phyloP scores from a whole-genome alignment of 1,284 basidiomycete species.

The Xerocomus nothofagi region DNA sequence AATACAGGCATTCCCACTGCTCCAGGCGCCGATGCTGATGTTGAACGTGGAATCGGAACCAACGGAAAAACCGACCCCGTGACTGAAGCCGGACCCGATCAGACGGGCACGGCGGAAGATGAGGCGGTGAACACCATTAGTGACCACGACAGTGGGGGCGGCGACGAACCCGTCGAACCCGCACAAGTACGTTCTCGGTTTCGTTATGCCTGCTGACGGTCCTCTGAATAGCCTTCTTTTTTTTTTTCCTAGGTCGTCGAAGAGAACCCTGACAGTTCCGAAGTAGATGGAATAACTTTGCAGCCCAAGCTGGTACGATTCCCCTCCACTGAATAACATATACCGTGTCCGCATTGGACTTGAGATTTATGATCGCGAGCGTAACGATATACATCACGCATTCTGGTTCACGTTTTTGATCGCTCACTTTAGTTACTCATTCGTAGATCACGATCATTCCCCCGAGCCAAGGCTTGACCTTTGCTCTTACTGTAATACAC shows the following conservation, averaged over 20 bases:
- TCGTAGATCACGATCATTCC: background rate
- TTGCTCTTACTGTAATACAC: background rate
- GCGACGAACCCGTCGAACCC: background rate
- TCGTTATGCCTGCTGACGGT: background rate
- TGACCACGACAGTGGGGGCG: background rate
- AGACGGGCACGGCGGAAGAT: background rate
- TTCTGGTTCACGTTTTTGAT: background rate
- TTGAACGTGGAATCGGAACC: slow-evolving; percentile 24
- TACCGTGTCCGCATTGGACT: slow-evolving; percentile 17
- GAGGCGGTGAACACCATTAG: background rate
- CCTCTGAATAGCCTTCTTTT: slow-evolving; percentile 17
- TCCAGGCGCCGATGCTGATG: slow-evolving; percentile 16
- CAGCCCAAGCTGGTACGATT: slow-evolving; percentile 27
- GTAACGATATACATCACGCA: background rate
- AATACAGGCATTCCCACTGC: background rate
- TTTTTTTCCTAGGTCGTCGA: slow-evolving; percentile 16
- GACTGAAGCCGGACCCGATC: background rate
- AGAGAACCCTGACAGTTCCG: background rate
- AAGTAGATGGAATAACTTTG: background rate
- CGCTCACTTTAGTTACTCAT: background rate
- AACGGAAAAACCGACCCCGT: background rate
- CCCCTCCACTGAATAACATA: slow-evolving; percentile 41
- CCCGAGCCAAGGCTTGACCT: background rate
- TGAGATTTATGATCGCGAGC: background rate
- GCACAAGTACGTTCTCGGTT: slow-evolving; percentile 26